Evolutionary conservation across 176 grass and related monocot species (phyloP).

Genomic region (Juncus effusus): DNA sequence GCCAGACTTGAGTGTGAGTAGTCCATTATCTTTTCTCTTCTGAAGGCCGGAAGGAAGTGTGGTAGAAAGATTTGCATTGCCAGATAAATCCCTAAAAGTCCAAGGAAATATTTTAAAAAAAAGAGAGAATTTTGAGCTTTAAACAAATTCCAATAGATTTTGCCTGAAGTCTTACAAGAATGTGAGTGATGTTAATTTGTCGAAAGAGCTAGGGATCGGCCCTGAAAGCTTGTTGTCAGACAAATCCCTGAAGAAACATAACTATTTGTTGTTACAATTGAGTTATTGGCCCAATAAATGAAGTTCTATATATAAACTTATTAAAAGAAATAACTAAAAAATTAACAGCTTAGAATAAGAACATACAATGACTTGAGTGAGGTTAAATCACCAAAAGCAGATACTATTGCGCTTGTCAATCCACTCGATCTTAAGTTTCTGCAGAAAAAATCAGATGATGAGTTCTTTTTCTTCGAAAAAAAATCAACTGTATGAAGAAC

Average conservation of each 20-base stretch:
- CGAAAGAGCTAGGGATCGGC: slow-evolving; percentile 28
- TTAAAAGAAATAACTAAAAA: not conserved
- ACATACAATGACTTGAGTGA: slow-evolving; percentile 18
- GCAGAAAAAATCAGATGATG: slow-evolving; percentile 3
- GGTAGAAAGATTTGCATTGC: not conserved
- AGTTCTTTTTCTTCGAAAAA: no score
- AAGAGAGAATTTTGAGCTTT: not conserved
- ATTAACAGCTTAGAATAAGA: slow-evolving; percentile 21
- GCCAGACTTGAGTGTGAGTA: not conserved
- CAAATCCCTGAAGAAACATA: slow-evolving; percentile 30
- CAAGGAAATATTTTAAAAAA: not conserved
- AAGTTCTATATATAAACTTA: not conserved
- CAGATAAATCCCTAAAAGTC: slow-evolving; percentile 1
- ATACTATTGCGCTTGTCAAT: slow-evolving; percentile 11
- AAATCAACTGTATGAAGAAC: no score
- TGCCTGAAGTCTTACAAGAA: slow-evolving; percentile 32
- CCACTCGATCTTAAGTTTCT: slow-evolving; percentile 16
- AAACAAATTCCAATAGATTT: not conserved
- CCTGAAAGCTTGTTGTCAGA: slow-evolving; percentile 38
- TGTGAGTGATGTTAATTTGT: slow-evolving; percentile 27
- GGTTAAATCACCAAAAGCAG: slow-evolving; percentile 8
- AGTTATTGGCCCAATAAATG: not conserved
- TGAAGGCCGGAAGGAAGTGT: slow-evolving; percentile 7
- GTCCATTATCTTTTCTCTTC: not conserved
- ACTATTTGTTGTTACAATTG: not conserved